Percentiles rank a stretch among this genome's conserved stretches.
Evolutionary conservation across 192 early-diverging fungal genomes (phyloP).

Genomic region (Podila epicladia): DNA sequence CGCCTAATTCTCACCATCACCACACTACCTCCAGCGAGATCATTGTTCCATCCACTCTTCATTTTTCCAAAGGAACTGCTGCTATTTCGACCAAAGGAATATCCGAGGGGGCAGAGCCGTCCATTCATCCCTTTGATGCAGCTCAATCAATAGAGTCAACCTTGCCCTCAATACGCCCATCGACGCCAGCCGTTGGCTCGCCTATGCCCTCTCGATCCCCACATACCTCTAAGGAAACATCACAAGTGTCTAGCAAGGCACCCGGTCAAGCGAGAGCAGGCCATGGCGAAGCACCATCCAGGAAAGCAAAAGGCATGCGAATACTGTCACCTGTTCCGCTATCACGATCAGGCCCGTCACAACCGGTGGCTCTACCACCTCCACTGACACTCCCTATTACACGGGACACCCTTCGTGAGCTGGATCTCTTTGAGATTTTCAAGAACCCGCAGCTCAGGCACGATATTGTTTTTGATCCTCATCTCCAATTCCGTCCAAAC

Average conservation of each 20-base stretch:
- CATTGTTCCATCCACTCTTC: background rate
- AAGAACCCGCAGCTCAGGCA: slow-evolving; percentile 88
- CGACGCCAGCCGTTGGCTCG: background rate
- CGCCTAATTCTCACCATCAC: background rate
- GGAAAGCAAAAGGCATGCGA: background rate
- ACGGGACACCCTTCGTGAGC: slow-evolving; percentile 87
- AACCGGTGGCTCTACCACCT: background rate
- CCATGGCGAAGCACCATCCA: background rate
- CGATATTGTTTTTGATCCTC: slow-evolving; percentile 89
- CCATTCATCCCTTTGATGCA: slow-evolving; percentile 31
- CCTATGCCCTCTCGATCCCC: background rate
- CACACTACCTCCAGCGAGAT: background rate
- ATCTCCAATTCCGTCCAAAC: slow-evolving; percentile 91
- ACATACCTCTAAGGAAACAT: background rate
- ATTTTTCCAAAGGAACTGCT: background rate
- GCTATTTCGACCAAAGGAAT: background rate
- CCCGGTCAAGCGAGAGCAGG: background rate
- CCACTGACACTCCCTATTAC: slow-evolving; percentile 77
- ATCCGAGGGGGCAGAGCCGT: slow-evolving; percentile 5
- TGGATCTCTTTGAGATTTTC: slow-evolving; percentile 85
- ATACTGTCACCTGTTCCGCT: background rate
- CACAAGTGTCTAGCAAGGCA: no score
- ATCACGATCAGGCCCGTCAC: background rate
- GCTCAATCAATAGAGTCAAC: slow-evolving; percentile 7
- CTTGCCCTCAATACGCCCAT: background rate